Evolutionary conservation across 306 rosid species (phyloP), one percentile per base, ranked within the genome.

Genomic region (Sechiopsis laciniata): DNA sequence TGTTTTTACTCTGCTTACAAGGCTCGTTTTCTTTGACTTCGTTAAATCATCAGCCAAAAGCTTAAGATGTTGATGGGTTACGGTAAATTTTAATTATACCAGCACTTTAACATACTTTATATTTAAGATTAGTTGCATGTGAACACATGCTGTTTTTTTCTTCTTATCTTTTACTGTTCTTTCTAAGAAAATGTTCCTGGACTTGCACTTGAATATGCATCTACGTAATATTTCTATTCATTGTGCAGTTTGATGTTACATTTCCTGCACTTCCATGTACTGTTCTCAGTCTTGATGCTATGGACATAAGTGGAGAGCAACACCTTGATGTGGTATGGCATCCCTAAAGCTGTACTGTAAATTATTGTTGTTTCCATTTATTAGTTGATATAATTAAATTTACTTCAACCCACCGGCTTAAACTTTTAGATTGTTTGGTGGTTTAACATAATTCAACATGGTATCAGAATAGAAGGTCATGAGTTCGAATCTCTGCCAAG

Each of bases 301-400:
- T 94, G 96, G 99, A 94, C 82, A 89, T 94, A 55, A 94, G 99
- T 54, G 99, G 99, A 80, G 99, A 95, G 82, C 99, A 95, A 74
- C 97, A 95, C 79, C 88, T 91, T 22, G 99, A 95, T 78, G 91
- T 95, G n/a, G 99, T 95, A 95, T 42, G 97, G 79, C 55, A 78
- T 45, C 58, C 53, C 19, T 48, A 68, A 69, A 21, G 7, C 29
- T 15, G 2, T 20, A 22, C 17, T 50, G 58, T 69, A 22, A 22
- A 48, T 50, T 40, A 50, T 48, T 22, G 17, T 19, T 50, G 57
- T 71, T 66, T 11, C 40, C 26, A 48, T n/a, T n/a, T n/a, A n/a
- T n/a, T n/a, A n/a, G n/a, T n/a, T n/a, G n/a, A n/a, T n/a, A n/a
- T n/a, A n/a, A n/a, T n/a, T n/a, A n/a, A n/a, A n/a, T n/a, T n/a